phyloP scores from a whole-genome alignment of 2,329 filamentous ascomycete species.

The Mariannaea elegans region DNA sequence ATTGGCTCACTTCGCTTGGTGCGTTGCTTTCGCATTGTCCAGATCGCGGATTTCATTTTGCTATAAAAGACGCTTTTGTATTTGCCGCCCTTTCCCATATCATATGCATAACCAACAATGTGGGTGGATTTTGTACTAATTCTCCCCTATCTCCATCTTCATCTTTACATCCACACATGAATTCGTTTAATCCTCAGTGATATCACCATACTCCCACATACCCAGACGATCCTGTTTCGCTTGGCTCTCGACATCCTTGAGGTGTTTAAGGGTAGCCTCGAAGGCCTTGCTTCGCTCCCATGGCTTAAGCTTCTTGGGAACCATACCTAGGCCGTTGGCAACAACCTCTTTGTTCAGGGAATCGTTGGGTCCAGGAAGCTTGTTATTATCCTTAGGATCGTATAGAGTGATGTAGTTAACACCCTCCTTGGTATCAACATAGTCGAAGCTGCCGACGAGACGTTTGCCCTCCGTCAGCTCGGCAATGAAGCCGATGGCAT shows the following conservation, averaged over 20 bases:
- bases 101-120: constrained; percentile 19
- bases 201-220: constrained; percentile 98
- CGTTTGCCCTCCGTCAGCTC: constrained; percentile 78
- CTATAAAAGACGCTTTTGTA: constrained; percentile 21
- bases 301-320: constrained; percentile 87
- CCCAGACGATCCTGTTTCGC: constrained; percentile 84
- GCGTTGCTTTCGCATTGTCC: constrained; percentile 7
- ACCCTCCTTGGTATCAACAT: constrained; percentile 79
- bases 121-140: constrained; percentile 20
- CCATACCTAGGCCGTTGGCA: constrained; percentile 85
- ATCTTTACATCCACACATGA: constrained; percentile 14
- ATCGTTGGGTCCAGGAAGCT: constrained; percentile 68
- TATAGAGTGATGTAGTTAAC: constrained; percentile 88
- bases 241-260: constrained; percentile 77
- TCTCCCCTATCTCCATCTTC: constrained; percentile 24
- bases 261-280: constrained; percentile 73
- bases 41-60: constrained; percentile 14
- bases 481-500: constrained; percentile 79
- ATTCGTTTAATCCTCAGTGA: constrained; percentile 81
- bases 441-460: constrained; percentile 92
- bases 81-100: constrained; percentile 20
- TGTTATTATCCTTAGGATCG: constrained; percentile 71
- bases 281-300: constrained; percentile 84
- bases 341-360: constrained; percentile 92
- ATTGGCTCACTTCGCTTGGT: neutral